These are phyloP conservation scores for Lepraria neglecta DNA, from an alignment of 495 filamentous ascomycete species.

Conservation along the genomic window DNA sequence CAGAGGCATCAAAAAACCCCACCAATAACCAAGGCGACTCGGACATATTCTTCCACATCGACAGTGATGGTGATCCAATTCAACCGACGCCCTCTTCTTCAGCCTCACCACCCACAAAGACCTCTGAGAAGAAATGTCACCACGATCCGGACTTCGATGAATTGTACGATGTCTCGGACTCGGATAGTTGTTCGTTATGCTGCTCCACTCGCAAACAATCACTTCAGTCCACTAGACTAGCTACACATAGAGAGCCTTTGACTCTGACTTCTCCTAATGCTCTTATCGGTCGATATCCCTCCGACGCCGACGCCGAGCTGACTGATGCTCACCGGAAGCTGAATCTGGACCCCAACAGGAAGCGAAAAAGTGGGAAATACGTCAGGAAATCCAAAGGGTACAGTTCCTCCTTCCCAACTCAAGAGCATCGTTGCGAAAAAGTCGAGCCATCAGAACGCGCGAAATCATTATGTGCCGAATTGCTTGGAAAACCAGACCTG, in stretches of 20 bases:
- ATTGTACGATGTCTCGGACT: neutral
- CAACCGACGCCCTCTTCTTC: conserved; percentile 1
- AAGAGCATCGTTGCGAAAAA: too few species aligned
- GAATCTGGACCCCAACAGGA: too few species aligned
- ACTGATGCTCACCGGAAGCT: neutral
- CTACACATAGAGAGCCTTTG: neutral
- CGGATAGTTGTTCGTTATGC: neutral
- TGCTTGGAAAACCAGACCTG: too few species aligned
- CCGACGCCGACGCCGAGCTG: neutral
- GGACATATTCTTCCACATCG: neutral
- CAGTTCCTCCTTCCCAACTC: too few species aligned
- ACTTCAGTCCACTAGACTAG: neutral
- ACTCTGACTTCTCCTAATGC: neutral
- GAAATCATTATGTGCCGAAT: too few species aligned
- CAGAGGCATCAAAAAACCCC: neutral
- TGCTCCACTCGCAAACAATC: neutral
- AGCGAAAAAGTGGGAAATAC: too few species aligned
- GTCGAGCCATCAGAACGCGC: too few species aligned
- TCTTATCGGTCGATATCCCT: neutral
- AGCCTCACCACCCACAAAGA: neutral
- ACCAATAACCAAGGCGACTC: neutral
- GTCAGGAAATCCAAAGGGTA: too few species aligned
- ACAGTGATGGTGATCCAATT: neutral
- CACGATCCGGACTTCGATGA: neutral
- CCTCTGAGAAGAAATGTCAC: neutral